Base-by-base conservation (phyloP, 768 basidiomycete species). In the Lanmaoa pseudosensibilis region DNA sequence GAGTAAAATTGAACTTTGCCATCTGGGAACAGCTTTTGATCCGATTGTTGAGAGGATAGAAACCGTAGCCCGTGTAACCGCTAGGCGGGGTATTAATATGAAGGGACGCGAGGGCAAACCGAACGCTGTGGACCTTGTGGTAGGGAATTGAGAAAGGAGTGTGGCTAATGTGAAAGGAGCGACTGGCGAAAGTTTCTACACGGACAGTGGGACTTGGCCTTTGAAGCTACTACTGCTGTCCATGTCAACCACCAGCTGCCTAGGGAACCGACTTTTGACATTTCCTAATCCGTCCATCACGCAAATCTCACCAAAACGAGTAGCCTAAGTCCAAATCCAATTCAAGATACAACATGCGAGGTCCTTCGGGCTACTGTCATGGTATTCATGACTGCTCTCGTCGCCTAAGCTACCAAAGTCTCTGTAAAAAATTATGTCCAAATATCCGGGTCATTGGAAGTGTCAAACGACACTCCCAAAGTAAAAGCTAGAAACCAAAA, bases 1-100 rank as follows among this genome's bases (percentile, higher is more conserved):
- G 77, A 65, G 86, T 82, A 76, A 87, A 74, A 62, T 77, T 74
- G 67, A 82, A 66, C 55, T 72, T 79, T 63, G 76, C 73, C 86
- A 87, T 89, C 39, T 72, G 66, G 67, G 67, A 52, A 30, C 4
- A 41, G 47, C 12, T 32, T 50, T 62, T 65, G 48, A 23, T 23
- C 13, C 13, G 41, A 37, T 15, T 46, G 48, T 55, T 39, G 27
- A 48, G 32, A 41, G 13, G 57, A 37, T 25, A 33, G 30, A 30
- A 21, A 3, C 23, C 39, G 53, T 38, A 32, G 27, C 30, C 19
- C 27, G 52, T 52, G 13, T n/a, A 32, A 27, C 25, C 25, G n/a
- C 38, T 41, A 10, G n/a, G 27, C 9, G 27, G 6, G 27, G 27
- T n/a, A n/a, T n/a, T n/a, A n/a, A n/a, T n/a, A n/a, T n/a, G n/a